Conservation (phyloP, 129 eudicot genomes). For the Saussurea involucrata region DNA sequence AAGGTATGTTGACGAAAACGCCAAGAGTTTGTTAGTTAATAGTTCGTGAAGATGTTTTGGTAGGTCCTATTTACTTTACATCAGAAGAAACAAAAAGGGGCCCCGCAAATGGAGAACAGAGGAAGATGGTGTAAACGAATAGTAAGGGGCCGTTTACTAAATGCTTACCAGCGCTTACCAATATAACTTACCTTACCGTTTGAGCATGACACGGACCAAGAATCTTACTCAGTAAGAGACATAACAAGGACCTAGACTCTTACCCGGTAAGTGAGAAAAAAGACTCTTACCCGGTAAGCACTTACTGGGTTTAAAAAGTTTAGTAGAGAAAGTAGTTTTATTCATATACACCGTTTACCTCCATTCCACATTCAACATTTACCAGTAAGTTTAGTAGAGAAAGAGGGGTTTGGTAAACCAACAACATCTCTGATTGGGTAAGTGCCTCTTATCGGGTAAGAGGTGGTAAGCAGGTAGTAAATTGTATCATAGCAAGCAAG, state of each 20-base stretch:
- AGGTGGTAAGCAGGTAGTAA: not conserved
- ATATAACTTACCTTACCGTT: no score
- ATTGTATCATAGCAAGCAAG: not conserved
- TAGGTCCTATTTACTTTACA: not conserved
- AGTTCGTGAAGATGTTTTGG: not conserved
- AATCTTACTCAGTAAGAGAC: no score
- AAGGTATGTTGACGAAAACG: not conserved
- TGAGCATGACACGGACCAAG: no score
- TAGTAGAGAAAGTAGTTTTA: not conserved
- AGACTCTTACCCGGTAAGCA: no score
- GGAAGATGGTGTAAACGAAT: not conserved
- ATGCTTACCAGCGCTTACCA: no score
- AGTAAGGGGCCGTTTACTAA: no score
- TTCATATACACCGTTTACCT: not conserved
- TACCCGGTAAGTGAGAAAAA: no score
- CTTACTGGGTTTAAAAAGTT: no score
- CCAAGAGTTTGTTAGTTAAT: not conserved
- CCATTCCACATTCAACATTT: not conserved
- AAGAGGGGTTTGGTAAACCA: no score
- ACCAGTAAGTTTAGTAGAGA: not conserved
- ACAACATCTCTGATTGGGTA: not conserved
- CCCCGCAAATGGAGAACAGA: not conserved
- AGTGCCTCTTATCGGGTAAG: not conserved
- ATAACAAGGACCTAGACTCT: no score
- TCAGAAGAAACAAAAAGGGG: not conserved